Conservation (phyloP, 2,329 filamentous ascomycete species). For the Aspergillus niger region DNA sequence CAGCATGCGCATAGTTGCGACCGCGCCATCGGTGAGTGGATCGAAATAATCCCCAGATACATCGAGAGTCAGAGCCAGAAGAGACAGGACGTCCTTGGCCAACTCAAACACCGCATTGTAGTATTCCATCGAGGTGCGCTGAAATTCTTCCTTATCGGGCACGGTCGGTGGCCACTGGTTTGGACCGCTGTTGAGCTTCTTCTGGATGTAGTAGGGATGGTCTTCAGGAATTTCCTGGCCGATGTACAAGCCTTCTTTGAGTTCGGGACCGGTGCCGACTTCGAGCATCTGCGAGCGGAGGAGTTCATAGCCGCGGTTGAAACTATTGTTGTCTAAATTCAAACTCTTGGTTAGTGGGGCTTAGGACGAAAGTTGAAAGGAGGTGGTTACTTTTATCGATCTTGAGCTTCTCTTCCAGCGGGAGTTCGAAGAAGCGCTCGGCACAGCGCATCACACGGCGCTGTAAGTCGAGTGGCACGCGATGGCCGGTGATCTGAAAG, state of each 20-base stretch:
- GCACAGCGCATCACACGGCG: conserved; percentile 41
- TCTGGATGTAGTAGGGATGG: conserved; percentile 42
- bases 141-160: conserved; percentile 35
- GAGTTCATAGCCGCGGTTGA: conserved; percentile 49
- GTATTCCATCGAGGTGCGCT: conserved; percentile 43
- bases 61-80: conserved; percentile 45
- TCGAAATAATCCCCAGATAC: conserved; percentile 42
- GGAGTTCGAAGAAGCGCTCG: conserved; percentile 45
- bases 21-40: conserved; percentile 36
- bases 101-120: conserved; percentile 43
- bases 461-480: conserved; percentile 42
- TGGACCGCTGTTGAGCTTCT: conserved; percentile 43
- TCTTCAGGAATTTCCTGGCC: conserved; percentile 44
- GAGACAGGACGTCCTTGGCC: conserved; percentile 45
- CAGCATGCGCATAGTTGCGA: conserved; percentile 47
- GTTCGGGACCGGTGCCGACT: conserved; percentile 44
- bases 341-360: neutral
- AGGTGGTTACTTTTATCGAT: conserved; percentile 33
- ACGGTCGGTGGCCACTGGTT: conserved; percentile 43
- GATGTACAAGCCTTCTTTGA: conserved; percentile 50
- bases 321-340: conserved; percentile 38
- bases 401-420: conserved; percentile 45
- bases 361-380: too few species aligned
- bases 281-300: conserved; percentile 48
- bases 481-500: conserved; percentile 50